Conservation (phyloP, 1,284 basidiomycete genomes). For the Rhodotorula sp. region DNA sequence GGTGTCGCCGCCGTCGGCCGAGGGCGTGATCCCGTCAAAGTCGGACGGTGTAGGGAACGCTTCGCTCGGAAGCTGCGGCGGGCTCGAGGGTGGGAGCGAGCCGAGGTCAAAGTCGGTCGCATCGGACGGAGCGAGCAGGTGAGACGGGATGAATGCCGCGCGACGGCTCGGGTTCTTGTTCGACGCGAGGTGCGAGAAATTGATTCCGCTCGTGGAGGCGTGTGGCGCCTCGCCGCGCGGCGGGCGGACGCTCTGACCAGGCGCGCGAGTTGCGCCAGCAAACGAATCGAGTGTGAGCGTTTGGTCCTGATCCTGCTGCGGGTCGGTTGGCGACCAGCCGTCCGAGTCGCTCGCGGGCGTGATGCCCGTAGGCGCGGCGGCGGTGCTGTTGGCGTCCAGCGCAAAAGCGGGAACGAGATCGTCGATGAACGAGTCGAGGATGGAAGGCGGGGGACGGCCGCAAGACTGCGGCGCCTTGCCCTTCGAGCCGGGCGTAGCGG, state of each 20-base stretch:
- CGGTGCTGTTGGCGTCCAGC: not conserved
- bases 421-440: conserved; percentile 38
- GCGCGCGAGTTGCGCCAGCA: not conserved
- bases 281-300: conserved; percentile 25
- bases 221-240: not conserved
- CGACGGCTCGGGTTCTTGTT: conserved; percentile 7
- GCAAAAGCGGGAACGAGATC: conserved; percentile 28
- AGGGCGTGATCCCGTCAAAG: conserved; percentile 37
- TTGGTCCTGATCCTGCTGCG: conserved; percentile 9
- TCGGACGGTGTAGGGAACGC: conserved; percentile 40
- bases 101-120: conserved; percentile 35
- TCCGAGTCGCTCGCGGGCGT: conserved; percentile 39
- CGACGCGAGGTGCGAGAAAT: not conserved
- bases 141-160: conserved; percentile 24
- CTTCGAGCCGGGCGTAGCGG: conserved; percentile 38
- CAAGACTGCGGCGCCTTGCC: conserved; percentile 37
- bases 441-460: conserved; percentile 34
- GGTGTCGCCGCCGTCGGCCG: conserved; percentile 33
- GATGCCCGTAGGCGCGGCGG: not conserved
- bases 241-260: not conserved
- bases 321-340: conserved; percentile 27
- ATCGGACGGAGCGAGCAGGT: conserved; percentile 28
- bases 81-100: conserved; percentile 38
- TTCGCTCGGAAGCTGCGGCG: conserved; percentile 37
- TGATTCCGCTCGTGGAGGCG: not conserved